Percentiles rank a stretch among this genome's conserved stretches.
These are phyloP conservation scores for Xylaria sp. DNA, from an alignment of 2,329 filamentous ascomycete species.

Conservation along the genomic window DNA sequence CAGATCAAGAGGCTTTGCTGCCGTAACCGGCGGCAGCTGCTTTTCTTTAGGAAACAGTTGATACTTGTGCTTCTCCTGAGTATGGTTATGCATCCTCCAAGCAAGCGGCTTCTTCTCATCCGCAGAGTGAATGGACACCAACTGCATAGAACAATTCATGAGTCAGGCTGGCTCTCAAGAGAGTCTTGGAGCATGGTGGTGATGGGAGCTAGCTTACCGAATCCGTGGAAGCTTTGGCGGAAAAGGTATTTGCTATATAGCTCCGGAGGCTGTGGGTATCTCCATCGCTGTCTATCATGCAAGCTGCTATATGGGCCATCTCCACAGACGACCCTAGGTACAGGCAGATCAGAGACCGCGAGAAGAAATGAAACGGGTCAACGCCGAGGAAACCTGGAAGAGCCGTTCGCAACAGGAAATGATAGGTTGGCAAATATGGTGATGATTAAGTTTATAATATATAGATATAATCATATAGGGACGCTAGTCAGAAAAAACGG, in stretches of 20 bases:
- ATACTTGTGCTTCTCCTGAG: conserved; percentile 66
- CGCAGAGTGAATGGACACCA: conserved; percentile 47
- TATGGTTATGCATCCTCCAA: conserved; percentile 66
- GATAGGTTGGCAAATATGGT: conserved; percentile 45
- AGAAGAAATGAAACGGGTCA: conserved; percentile 44
- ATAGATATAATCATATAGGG: conserved; percentile 44
- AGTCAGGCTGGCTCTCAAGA: conserved; percentile 43
- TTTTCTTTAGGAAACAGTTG: conserved; percentile 69
- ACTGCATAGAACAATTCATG: conserved; percentile 44
- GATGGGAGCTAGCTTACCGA: conserved; percentile 53
- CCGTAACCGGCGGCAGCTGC: conserved; percentile 55
- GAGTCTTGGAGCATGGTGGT: conserved; percentile 17
- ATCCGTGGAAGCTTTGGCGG: conserved; percentile 58
- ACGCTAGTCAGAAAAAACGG: conserved; percentile 42
- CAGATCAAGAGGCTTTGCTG: conserved; percentile 60
- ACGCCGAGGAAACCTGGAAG: conserved; percentile 48
- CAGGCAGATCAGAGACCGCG: conserved; percentile 45
- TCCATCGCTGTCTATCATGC: conserved; percentile 63
- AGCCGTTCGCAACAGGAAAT: conserved; percentile 45
- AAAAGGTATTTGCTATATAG: conserved; percentile 64
- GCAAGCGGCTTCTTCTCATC: conserved; percentile 62
- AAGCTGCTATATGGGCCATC: conserved; percentile 73
- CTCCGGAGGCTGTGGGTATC: conserved; percentile 54
- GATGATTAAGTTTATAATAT: conserved; percentile 49
- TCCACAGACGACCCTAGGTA: conserved; percentile 45